A percentile compares a stretch with the other conserved stretches of the same genome.
phyloP scores from a whole-genome alignment of 2,329 filamentous ascomycete species.

The Penicillium sp. region DNA sequence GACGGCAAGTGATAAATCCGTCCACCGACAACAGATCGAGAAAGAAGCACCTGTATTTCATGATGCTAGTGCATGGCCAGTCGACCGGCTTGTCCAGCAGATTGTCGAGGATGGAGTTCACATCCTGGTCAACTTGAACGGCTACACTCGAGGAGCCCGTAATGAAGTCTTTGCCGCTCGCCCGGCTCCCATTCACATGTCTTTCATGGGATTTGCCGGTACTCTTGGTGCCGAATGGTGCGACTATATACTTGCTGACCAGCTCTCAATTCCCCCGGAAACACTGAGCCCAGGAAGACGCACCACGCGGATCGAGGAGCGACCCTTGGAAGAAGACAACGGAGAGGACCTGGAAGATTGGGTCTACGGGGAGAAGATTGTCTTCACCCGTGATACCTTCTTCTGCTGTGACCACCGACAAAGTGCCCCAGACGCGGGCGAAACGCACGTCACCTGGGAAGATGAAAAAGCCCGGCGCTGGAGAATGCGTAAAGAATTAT shows the following conservation, averaged over 20 bases:
- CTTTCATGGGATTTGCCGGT: conserved; percentile 98
- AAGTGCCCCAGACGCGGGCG: conserved; percentile 73
- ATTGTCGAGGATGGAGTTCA: conserved; percentile 88
- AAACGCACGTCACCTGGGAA: conserved; percentile 72
- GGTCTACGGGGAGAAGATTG: conserved; percentile 96
- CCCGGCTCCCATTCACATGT: conserved; percentile 96
- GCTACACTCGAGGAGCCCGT: conserved; percentile 92
- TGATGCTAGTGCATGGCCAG: conserved; percentile 83
- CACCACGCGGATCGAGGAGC: conserved; percentile 73
- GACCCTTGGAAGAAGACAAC: conserved; percentile 62
- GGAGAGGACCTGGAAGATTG: conserved; percentile 73
- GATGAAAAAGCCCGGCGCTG: conserved; percentile 80
- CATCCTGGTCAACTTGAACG: conserved; percentile 95
- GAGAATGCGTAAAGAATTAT: conserved; percentile 90
- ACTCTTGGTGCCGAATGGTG: conserved; percentile 98
- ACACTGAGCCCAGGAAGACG: conserved; percentile 78
- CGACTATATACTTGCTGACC: conserved; percentile 91
- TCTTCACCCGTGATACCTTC: conserved; percentile 92
- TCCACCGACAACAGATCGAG: conserved; percentile 91
- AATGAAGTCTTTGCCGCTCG: conserved; percentile 97
- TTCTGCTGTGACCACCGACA: conserved; percentile 98
- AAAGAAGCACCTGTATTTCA: conserved; percentile 86
- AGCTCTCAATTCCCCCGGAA: conserved; percentile 77
- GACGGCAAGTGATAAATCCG: conserved; percentile 82
- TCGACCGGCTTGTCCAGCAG: conserved; percentile 80